Evolutionary conservation across 2,329 filamentous ascomycete genomes (phyloP), one percentile per base, ranked within the genome.

Genomic region (Penicillium sp.): DNA sequence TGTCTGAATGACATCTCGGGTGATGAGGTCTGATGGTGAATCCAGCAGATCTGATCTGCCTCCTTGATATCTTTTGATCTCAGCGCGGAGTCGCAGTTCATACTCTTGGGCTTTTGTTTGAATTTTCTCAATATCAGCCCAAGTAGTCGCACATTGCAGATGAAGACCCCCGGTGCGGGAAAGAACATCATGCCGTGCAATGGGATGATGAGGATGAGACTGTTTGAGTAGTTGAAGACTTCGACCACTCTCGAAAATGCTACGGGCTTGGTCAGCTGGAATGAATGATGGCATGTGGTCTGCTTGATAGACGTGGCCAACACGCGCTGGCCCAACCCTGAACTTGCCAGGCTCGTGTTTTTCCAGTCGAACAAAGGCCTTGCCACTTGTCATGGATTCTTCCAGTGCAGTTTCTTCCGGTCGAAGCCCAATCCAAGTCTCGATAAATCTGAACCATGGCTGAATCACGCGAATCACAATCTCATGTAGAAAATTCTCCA

Each of bases 221-320:
- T 78, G 76, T 61, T 85, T 83, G 44, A 96, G 78, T 50, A 94
- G 85, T 7, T 88, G 83, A 44, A 96, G 73, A 67, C 88, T 93
- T 63, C 82, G 84, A 4, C 90, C 91, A 3, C 86, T 88, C 67
- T 95, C 90, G 60, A 93, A 92, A n/a, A 94, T 84, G 5, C 80
- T 76, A 47, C 82, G 80, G 3, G 84, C 86, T 60, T 92, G 82
- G 53, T 94, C 89, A 5, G 77, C 70, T 0, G 86, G 81, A 41
- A 95, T 79, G 61, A 94, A 94, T 2, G 79, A 77, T 0, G 90
- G 90, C 74, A 94, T 84, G 58, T 83, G 82, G 27, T 81, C 76
- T 19, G 61, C 57, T 19, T 59, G 58, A 43, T 70, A 74, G 16
- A 79, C 77, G 56, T 88, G 84, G 30, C 92, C 79, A 6, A 83